Evolutionary conservation across 352 stramenopile genomes (phyloP).

Genomic region (Phytopythium delawarense): DNA sequence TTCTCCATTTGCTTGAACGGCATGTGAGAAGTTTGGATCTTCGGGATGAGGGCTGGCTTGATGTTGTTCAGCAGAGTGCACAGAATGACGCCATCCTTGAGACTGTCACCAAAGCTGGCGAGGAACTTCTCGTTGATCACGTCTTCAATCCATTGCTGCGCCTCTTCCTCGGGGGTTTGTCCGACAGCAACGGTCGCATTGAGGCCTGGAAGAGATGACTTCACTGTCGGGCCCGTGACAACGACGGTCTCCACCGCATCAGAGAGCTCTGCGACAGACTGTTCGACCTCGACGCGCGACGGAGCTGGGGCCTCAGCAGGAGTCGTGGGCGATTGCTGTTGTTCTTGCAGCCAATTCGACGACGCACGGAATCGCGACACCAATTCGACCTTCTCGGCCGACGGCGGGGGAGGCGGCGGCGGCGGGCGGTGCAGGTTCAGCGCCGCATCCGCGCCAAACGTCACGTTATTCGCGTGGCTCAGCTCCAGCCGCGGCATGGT

Average conservation of each 20-base stretch:
- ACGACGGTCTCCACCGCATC: conserved; percentile 33
- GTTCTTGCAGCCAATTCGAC: conserved; percentile 22
- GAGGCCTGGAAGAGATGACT: conserved; percentile 37
- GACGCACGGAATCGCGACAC: conserved; percentile 50
- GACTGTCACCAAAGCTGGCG: conserved; percentile 57
- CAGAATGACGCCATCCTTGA: conserved; percentile 81
- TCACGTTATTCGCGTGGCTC: conserved; percentile 56
- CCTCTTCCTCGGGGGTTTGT: conserved; percentile 53
- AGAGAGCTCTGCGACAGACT: conserved; percentile 41
- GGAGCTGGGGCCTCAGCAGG: conserved; percentile 16
- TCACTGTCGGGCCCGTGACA: conserved; percentile 7
- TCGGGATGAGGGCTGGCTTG: conserved; percentile 43
- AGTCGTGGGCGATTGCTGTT: conserved; percentile 13
- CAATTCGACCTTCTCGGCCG: conserved; percentile 65
- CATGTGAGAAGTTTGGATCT: conserved; percentile 65
- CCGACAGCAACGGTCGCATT: conserved; percentile 21
- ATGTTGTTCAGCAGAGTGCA: conserved; percentile 77
- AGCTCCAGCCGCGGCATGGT: conserved; percentile 64
- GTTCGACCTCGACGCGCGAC: conserved; percentile 22
- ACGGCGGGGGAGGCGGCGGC: conserved; percentile 63
- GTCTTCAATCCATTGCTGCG: conserved; percentile 74
- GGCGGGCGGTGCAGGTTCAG: conserved; percentile 49
- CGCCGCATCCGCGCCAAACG: conserved; percentile 65
- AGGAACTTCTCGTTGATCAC: conserved; percentile 71
- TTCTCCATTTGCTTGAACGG: conserved; percentile 93